Percentiles rank a stretch among this genome's conserved stretches.
phyloP scores from a whole-genome alignment of 441 rosid genomes.

The Brassica hybrid region DNA sequence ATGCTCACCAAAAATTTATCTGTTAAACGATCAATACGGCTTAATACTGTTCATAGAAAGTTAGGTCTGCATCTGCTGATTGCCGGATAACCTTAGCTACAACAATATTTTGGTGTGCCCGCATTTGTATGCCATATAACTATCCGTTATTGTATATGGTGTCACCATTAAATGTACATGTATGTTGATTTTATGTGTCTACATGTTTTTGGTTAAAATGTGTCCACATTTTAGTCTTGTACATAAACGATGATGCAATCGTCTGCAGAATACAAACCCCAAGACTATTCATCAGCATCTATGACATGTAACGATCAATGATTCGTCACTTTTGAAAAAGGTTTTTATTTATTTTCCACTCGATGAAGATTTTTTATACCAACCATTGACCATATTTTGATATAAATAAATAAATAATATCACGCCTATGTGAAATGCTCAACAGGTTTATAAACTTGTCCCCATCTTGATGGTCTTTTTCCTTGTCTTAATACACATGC shows the following conservation, averaged over 20 bases:
- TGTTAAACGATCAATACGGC: background rate
- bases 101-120: background rate
- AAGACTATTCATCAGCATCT: background rate
- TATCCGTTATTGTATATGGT: background rate
- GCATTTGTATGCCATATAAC: background rate
- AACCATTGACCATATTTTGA: background rate
- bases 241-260: background rate
- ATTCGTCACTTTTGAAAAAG: background rate
- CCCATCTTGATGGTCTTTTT: background rate
- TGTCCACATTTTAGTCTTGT: background rate
- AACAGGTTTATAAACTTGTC: constrained; percentile 17
- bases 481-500: constrained; percentile 9
- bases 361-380: background rate
- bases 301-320: constrained; percentile 4
- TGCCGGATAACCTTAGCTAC: background rate
- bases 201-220: too few relatives aligned
- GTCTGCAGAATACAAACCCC: background rate
- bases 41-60: background rate
- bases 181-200: too few relatives aligned
- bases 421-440: background rate
- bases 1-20: background rate
- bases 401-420: background rate
- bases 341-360: background rate
- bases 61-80: background rate
- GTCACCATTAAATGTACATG: too few relatives aligned